These are phyloP conservation scores for Saccharomyces pastorianus DNA, from an alignment of 1,139 yeast species.

Conservation along the genomic window DNA sequence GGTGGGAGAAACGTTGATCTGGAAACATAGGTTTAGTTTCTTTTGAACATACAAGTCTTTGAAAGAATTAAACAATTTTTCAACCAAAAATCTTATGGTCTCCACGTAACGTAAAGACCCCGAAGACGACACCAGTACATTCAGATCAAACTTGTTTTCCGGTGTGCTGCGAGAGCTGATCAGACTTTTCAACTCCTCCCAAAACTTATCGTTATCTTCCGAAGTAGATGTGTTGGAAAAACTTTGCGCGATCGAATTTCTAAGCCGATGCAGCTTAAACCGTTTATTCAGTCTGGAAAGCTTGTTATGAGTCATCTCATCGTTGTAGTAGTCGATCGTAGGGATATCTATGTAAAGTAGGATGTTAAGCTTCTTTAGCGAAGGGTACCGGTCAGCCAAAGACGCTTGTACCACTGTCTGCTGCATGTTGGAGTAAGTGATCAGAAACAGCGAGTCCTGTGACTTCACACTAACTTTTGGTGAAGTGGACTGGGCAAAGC, in stretches of 20 bases:
- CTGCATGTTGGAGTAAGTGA: constrained; percentile 23
- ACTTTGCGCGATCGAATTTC: constrained; percentile 21
- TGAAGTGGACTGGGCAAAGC: neutral
- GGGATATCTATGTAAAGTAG: constrained; percentile 30
- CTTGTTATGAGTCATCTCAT: constrained; percentile 25
- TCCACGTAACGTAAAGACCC: constrained; percentile 31
- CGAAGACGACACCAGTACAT: constrained; percentile 19
- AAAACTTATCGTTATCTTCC: constrained; percentile 18
- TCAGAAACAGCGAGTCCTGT: constrained; percentile 24
- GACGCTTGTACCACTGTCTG: neutral
- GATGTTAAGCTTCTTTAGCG: constrained; percentile 16
- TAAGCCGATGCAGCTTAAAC: constrained; percentile 25
- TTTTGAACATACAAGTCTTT: constrained; percentile 7
- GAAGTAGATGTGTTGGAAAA: constrained; percentile 12
- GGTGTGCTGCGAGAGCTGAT: constrained; percentile 1
- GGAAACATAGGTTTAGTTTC: constrained; percentile 16
- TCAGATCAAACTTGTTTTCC: neutral
- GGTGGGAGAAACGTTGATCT: constrained; percentile 25
- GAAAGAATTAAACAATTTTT: constrained; percentile 16
- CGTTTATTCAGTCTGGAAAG: constrained; percentile 25
- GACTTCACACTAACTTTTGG: constrained; percentile 28
- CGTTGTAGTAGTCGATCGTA: constrained; percentile 30
- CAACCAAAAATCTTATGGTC: constrained; percentile 28
- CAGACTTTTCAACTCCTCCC: constrained; percentile 10
- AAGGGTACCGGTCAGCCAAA: neutral